These are phyloP conservation scores for Amphicarpaea edgeworthii DNA, from an alignment of 306 rosid species.

Conservation along the genomic window DNA sequence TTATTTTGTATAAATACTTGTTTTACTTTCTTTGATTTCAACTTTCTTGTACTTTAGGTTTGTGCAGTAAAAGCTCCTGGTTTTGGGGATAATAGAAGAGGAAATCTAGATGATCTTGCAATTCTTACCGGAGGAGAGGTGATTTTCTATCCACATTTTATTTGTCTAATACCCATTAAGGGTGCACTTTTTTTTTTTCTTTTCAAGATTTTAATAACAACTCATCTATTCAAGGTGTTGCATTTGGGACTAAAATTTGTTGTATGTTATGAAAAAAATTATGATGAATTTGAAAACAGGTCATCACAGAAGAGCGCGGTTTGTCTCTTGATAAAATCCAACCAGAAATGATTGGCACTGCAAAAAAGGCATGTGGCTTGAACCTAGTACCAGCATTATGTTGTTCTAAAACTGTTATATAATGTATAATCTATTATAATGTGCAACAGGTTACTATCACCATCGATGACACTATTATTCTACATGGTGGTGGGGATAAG, in stretches of 20 bases:
- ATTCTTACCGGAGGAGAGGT: slow-evolving; percentile 96
- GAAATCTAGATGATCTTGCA: slow-evolving; percentile 87
- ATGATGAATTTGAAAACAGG: slow-evolving; percentile 61
- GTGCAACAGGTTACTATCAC: slow-evolving; percentile 76
- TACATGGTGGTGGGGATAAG: slow-evolving; percentile 97
- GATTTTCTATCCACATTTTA: slow-evolving; percentile 39
- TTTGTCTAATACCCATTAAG: slow-evolving; percentile 17
- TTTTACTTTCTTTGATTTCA: slow-evolving; percentile 38
- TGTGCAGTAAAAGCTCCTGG: slow-evolving; percentile 99
- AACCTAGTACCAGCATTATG: slow-evolving; percentile 29
- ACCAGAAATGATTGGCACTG: slow-evolving; percentile 84
- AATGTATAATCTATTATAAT: slow-evolving; percentile 32
- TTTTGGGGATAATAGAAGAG: slow-evolving; percentile 92
- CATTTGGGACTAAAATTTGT: slow-evolving; percentile 25
- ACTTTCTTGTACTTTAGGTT: slow-evolving; percentile 65
- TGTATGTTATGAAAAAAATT: slow-evolving; percentile 21
- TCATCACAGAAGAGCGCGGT: slow-evolving; percentile 80
- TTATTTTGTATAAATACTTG: slow-evolving; percentile 33
- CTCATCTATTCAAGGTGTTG: slow-evolving; percentile 14
- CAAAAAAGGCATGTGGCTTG: slow-evolving; percentile 74
- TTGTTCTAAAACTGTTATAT: slow-evolving; percentile 17
- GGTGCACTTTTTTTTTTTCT: background rate
- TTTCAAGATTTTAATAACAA: background rate
- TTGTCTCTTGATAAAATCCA: slow-evolving; percentile 84
- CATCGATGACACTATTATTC: slow-evolving; percentile 83